Evolutionary conservation across 2,329 filamentous ascomycete species (phyloP), one percentile per base, ranked within the genome.

Genomic region (Chlorencoelia australis): DNA sequence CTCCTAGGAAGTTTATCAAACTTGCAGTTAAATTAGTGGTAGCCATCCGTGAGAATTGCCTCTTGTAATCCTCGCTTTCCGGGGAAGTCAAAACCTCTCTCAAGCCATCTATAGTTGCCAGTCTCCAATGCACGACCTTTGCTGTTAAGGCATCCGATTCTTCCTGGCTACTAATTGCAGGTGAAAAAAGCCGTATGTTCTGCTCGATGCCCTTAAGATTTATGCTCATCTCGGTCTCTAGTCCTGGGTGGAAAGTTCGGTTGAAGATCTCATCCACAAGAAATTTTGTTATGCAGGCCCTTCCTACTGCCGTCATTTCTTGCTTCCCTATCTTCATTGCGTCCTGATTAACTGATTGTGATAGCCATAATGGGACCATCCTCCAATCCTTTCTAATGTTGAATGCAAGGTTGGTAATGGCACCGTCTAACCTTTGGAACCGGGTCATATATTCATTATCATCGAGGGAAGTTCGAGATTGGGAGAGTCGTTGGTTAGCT

Each of bases 371-470:
- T 0, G 91, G 91, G 37, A 96, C 69, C 21, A 68, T 67, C 44
- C 75, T 76, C 91, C 91, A 98, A 55, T 93, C 82, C 61, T 96
- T 96, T 45, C 91, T 82, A 45, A 96, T 93, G 49, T 91, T 89
- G 66, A 95, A 98, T 0, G 91, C 80, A 7, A 98, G 69, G 56
- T 98, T 93, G 56, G 87, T 91, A 56, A 95, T 89, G 14, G 93
- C 83, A 17, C 89, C 89, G 52, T 95, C 91, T 31, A 98, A 71
- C 15, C 91, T 79, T 55, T 81, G 85, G 62, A 96, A 96, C 15
- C 89, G 75, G 14, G 81, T 87, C 24, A 76, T 69, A 57, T 98
- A 98, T 66, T 96, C 89, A 59, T 77, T 94, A 57, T 98, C 91
- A 56, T 98, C 91, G 35, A 95, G 79, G 2, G 88, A 85, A 2